Evolutionary conservation across 2,329 filamentous ascomycete genomes (phyloP), one percentile per base, ranked within the genome.

Genomic region (Ophiosphaerella korrae): DNA sequence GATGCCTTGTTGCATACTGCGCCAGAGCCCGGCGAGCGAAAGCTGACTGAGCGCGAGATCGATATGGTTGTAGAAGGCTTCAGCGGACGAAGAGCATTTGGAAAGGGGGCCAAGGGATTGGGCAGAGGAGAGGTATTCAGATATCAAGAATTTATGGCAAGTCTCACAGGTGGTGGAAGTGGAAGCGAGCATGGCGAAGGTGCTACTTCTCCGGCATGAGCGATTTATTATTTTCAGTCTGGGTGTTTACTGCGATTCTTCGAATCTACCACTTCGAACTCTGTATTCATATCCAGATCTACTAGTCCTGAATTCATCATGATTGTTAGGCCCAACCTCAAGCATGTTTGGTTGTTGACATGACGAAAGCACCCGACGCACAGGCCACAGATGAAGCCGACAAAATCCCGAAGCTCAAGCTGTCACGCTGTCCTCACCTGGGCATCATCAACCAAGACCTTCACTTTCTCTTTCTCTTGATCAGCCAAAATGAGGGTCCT

Each of bases 11-110:
- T 97, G 35, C 84, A 92, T 59, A 96, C 92, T 1, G 85, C 86
- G 0, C 90, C 91, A 0, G 91, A 96, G 60, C 50, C 63, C 2
- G 71, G 71, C 5, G 71, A 71, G 54, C 62, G 57, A 34, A 65
- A 67, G 34, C 38, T 73, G 48, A 73, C 66, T 0, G 71, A 74
- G 52, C 54, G 70, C 8, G 92, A 97, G 68, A 86, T 97, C 16
- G 92, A 97, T 68, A 87, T 87, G 69, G 88, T 96, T n/a, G 83
- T 97, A 60, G 85, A 83, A 50, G 92, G 91, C 0, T 99, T 96
- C 74, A 89, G 88, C 3, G 90, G 90, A 0, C 82, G 91, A 50
- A 83, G 90, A 54, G 91, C 90, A 0, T 96, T 97, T 74, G 89
- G 86, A 40, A 90, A 88, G 62, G 81, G 70, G 5, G 62, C 74